Conservation (phyloP, 805 yeast species). For the Lachancea dasiensis region DNA sequence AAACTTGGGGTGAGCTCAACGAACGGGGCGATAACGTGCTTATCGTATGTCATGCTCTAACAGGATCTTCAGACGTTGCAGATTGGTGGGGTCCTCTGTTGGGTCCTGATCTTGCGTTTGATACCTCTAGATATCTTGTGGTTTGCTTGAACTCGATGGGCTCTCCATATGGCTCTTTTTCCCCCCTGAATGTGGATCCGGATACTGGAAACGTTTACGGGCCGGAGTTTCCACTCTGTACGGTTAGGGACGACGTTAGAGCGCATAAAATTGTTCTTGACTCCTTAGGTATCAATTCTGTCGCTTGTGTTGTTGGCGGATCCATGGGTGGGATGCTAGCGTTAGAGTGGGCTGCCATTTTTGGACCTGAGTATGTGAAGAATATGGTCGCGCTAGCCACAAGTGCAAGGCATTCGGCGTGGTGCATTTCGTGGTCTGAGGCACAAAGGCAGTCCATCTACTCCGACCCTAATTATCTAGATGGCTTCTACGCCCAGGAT, state of each 20-base stretch:
- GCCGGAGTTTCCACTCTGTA: slow-evolving; percentile 89
- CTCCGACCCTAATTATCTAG: slow-evolving; percentile 88
- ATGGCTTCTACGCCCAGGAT: slow-evolving; percentile 75
- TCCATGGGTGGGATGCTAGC: slow-evolving; percentile 99
- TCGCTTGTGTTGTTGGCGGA: slow-evolving; percentile 90
- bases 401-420: slow-evolving; percentile 89
- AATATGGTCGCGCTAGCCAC: slow-evolving; percentile 83
- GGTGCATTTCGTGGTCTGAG: slow-evolving; percentile 99
- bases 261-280: slow-evolving; percentile 76
- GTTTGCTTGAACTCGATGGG: slow-evolving; percentile 91
- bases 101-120: slow-evolving; percentile 79
- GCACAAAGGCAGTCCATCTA: slow-evolving; percentile 96
- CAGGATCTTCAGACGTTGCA: slow-evolving; percentile 90
- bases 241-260: slow-evolving; percentile 87
- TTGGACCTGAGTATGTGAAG: slow-evolving; percentile 64
- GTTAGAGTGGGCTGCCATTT: slow-evolving; percentile 66
- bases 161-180: slow-evolving; percentile 92
- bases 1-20: slow-evolving; percentile 89
- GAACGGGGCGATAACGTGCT: slow-evolving; percentile 64
- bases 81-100: slow-evolving; percentile 99
- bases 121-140: slow-evolving; percentile 79
- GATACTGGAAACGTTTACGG: slow-evolving; percentile 75
- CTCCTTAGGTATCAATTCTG: slow-evolving; percentile 64
- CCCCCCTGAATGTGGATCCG: slow-evolving; percentile 82
- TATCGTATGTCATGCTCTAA: slow-evolving; percentile 92